These are phyloP conservation scores for Fusarium coffeatum DNA, from an alignment of 2,329 filamentous ascomycete species.

Conservation along the genomic window DNA sequence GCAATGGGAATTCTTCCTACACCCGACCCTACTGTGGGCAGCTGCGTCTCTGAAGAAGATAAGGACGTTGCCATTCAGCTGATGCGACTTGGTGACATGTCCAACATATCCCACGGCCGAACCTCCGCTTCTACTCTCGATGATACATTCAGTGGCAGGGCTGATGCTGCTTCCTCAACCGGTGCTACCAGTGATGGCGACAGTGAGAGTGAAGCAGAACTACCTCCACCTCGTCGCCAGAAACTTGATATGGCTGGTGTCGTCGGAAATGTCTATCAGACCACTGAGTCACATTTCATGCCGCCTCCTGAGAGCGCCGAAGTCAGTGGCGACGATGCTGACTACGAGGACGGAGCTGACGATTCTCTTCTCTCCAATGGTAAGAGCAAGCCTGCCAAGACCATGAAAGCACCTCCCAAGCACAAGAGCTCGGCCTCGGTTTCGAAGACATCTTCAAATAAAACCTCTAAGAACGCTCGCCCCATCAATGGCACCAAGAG, in stretches of 20 bases:
- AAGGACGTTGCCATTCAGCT: slow-evolving; percentile 95
- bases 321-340: slow-evolving; percentile 52
- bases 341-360: slow-evolving; percentile 50
- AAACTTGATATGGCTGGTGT: slow-evolving; percentile 61
- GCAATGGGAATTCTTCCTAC: slow-evolving; percentile 78
- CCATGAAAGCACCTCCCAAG: slow-evolving; percentile 56
- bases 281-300: slow-evolving; percentile 65
- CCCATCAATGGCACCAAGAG: slow-evolving; percentile 55
- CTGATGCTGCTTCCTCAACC: slow-evolving; percentile 85
- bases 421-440: slow-evolving; percentile 52
- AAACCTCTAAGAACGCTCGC: slow-evolving; percentile 59
- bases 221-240: slow-evolving; percentile 68
- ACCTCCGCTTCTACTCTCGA: slow-evolving; percentile 94
- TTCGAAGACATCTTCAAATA: slow-evolving; percentile 52
- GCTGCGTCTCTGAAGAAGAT: slow-evolving; percentile 94
- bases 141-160: slow-evolving; percentile 90
- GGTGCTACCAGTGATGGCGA: slow-evolving; percentile 85
- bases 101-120: slow-evolving; percentile 91
- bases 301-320: slow-evolving; percentile 62
- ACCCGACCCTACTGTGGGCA: slow-evolving; percentile 95
- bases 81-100: slow-evolving; percentile 94
- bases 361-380: slow-evolving; percentile 52
- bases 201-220: slow-evolving; percentile 72
- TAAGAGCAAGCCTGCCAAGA: slow-evolving; percentile 56
- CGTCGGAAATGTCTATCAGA: slow-evolving; percentile 62